phyloP scores from a whole-genome alignment of 805 yeast species.

The Suhomyces pyralidae region DNA sequence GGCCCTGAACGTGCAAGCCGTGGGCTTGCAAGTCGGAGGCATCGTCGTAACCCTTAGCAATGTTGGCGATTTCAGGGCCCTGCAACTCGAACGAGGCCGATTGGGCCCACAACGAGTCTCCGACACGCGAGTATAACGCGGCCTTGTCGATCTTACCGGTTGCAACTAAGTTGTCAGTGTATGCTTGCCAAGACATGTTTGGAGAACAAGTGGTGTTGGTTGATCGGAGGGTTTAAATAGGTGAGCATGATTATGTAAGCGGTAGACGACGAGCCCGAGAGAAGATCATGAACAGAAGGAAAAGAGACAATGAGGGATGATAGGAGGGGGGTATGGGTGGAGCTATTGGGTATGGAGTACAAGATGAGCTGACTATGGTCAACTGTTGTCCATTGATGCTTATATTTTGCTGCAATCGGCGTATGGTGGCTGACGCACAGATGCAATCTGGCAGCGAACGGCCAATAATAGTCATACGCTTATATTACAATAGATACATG shows the following conservation, averaged over 20 bases:
- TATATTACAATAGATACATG: too few species aligned
- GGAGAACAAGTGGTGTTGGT: not conserved
- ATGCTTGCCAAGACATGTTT: constrained; percentile 53
- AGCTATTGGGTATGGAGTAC: too few species aligned
- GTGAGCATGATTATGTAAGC: not conserved
- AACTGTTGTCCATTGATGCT: too few species aligned
- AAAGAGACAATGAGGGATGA: too few species aligned
- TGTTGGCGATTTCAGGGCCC: constrained; percentile 65
- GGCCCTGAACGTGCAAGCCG: constrained; percentile 82
- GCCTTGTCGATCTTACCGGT: constrained; percentile 91
- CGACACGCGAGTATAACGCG: constrained; percentile 89
- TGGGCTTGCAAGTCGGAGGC: constrained; percentile 75
- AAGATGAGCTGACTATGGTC: too few species aligned
- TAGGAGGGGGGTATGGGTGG: too few species aligned
- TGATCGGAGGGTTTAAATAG: not conserved
- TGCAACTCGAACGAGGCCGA: constrained; percentile 63
- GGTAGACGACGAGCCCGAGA: not conserved
- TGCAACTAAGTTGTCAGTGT: constrained; percentile 87
- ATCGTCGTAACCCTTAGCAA: constrained; percentile 78
- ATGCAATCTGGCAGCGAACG: too few species aligned
- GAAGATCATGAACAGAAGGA: too few species aligned
- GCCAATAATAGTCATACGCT: too few species aligned
- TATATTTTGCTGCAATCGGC: too few species aligned
- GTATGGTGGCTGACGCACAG: too few species aligned
- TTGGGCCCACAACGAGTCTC: constrained; percentile 93